Conservation (phyloP, 306 rosid genomes). For the Cucurbita ficifolia region DNA sequence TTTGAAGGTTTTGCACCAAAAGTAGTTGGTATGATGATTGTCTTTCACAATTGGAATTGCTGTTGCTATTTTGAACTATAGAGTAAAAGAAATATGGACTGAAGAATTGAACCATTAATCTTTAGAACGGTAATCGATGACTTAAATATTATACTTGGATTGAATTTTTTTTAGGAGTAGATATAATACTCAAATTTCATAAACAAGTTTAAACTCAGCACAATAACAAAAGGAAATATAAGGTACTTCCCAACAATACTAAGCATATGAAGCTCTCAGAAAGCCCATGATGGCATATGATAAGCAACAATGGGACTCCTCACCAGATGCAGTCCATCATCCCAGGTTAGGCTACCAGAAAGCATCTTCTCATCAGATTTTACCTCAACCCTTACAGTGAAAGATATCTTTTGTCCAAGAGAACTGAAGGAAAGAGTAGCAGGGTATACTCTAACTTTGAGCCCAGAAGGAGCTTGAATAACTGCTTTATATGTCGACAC, state of each 20-base stretch:
- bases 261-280: neutral
- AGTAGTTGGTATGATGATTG: no score
- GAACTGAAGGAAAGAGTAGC: constrained; percentile 16
- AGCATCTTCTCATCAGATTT: neutral
- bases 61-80: neutral
- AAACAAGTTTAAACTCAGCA: neutral
- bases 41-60: neutral
- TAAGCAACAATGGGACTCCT: constrained; percentile 20
- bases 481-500: constrained; percentile 16
- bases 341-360: constrained; percentile 13
- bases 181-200: neutral
- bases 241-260: neutral
- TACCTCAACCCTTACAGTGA: constrained; percentile 1
- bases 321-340: constrained; percentile 16
- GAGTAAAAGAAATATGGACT: neutral
- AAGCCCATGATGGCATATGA: neutral
- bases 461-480: constrained; percentile 14
- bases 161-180: neutral
- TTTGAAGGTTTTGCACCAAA: neutral
- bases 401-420: constrained; percentile 18
- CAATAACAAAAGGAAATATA: neutral
- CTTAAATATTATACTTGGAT: neutral
- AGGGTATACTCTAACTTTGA: constrained; percentile 20
- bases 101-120: no score
- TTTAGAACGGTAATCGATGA: no score